Conservation (phyloP, 345 rosid genomes). For the Sisymbrium altissimum region DNA sequence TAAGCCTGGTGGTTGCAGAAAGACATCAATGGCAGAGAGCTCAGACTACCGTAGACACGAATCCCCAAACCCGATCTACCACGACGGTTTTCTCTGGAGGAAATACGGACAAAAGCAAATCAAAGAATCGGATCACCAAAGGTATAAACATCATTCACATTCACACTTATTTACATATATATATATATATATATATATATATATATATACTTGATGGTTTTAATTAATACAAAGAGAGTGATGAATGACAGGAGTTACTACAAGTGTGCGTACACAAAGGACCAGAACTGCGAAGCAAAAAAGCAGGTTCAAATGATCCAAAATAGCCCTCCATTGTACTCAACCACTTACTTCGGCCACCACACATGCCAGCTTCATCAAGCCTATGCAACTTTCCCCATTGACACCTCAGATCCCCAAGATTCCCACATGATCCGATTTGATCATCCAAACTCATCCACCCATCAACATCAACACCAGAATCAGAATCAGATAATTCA, state of each 20-base stretch:
- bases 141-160: conserved; percentile 28
- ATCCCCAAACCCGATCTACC: conserved; percentile 29
- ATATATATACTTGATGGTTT: background rate
- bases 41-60: conserved; percentile 27
- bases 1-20: conserved; percentile 13
- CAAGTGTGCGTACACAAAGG: conserved; percentile 52
- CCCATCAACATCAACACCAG: background rate
- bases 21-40: conserved; percentile 33
- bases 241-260: conserved; percentile 42
- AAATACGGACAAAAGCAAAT: conserved; percentile 60
- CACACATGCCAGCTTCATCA: conserved; percentile 46
- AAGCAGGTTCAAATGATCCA: conserved; percentile 49
- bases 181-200: too few species aligned
- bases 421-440: conserved; percentile 34
- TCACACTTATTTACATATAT: too few species aligned
- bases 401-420: conserved; percentile 6
- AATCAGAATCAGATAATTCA: background rate
- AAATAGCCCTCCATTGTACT: conserved; percentile 37
- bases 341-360: conserved; percentile 43
- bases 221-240: background rate
- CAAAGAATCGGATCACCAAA: conserved; percentile 39
- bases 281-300: conserved; percentile 49
- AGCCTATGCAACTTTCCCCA: conserved; percentile 15
- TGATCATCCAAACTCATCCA: conserved; percentile 13
- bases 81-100: conserved; percentile 55